Evolutionary conservation across 2,329 filamentous ascomycete species (phyloP).

Genomic region (Fusarium sp.): DNA sequence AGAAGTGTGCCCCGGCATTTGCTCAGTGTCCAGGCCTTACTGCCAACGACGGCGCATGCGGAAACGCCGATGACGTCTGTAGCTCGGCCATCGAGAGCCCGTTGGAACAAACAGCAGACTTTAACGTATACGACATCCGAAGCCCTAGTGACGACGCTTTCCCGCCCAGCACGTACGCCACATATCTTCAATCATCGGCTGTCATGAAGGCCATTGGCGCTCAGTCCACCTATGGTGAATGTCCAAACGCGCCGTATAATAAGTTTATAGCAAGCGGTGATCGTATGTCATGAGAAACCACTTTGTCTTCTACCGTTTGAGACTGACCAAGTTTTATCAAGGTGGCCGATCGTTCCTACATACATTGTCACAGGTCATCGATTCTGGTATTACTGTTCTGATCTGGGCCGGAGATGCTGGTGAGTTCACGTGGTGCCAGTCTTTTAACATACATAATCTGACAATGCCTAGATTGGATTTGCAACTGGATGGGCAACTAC

Average conservation of each 20-base stretch:
- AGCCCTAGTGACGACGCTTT: constrained; percentile 35
- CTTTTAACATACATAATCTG: background rate
- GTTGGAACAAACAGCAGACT: constrained; percentile 48
- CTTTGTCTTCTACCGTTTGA: background rate
- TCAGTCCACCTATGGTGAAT: constrained; percentile 38
- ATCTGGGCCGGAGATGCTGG: constrained; percentile 70
- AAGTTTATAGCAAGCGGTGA: constrained; percentile 43
- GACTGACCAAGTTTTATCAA: constrained; percentile 35
- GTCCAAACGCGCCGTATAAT: constrained; percentile 26
- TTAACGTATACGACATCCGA: constrained; percentile 64
- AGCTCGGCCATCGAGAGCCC: constrained; percentile 28
- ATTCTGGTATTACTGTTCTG: constrained; percentile 63
- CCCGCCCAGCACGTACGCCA: constrained; percentile 37
- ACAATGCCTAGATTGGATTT: constrained; percentile 64
- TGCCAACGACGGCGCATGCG: constrained; percentile 47
- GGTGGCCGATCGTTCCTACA: constrained; percentile 60
- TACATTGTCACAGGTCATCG: constrained; percentile 60
- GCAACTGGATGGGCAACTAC: constrained; percentile 68
- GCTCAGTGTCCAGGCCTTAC: constrained; percentile 39
- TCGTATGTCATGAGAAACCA: constrained; percentile 10
- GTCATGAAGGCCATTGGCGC: constrained; percentile 44
- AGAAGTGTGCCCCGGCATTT: constrained; percentile 44
- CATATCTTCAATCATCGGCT: constrained; percentile 31
- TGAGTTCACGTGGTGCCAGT: constrained; percentile 19
- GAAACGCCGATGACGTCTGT: constrained; percentile 47